These are phyloP conservation scores for Bullera alba DNA, from an alignment of 768 basidiomycete species.

Conservation along the genomic window DNA sequence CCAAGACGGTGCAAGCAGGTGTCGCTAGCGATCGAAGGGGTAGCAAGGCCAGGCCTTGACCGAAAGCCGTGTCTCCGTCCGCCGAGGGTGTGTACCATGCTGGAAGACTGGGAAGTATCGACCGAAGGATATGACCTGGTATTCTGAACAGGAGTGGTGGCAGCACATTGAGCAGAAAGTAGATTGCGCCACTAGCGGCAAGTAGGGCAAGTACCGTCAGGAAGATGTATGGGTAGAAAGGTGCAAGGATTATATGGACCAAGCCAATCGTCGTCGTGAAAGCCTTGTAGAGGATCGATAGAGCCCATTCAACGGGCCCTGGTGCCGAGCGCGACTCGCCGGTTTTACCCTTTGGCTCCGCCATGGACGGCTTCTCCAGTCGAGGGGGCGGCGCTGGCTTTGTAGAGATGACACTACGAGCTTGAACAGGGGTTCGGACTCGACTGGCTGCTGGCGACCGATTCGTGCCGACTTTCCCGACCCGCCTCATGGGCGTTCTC, in stretches of 20 bases:
- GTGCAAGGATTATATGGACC: conserved; percentile 9
- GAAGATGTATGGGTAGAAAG: conserved; percentile 11
- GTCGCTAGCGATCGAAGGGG: conserved; percentile 14
- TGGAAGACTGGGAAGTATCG: background rate
- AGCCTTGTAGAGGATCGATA: too few relatives aligned
- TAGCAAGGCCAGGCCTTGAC: conserved; percentile 3
- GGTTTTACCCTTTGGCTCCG: too few relatives aligned
- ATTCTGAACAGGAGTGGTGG: conserved; percentile 11
- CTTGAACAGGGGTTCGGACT: too few relatives aligned
- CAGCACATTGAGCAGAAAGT: conserved; percentile 7
- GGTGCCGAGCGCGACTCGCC: too few relatives aligned
- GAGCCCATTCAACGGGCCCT: too few relatives aligned
- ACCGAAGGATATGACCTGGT: conserved; percentile 1
- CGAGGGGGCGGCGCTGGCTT: too few relatives aligned
- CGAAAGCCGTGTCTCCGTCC: conserved; percentile 1
- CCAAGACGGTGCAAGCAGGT: conserved; percentile 8
- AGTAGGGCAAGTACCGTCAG: conserved; percentile 1
- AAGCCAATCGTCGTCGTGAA: too few relatives aligned
- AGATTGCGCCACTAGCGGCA: background rate
- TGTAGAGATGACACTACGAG: too few relatives aligned
- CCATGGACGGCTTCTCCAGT: too few relatives aligned
- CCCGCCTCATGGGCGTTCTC: too few relatives aligned
- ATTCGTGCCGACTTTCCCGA: too few relatives aligned
- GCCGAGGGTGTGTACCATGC: background rate
- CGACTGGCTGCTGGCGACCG: too few relatives aligned